phyloP scores from a whole-genome alignment of 257 asterid genomes.

The Ocimum tenuiflorum region DNA sequence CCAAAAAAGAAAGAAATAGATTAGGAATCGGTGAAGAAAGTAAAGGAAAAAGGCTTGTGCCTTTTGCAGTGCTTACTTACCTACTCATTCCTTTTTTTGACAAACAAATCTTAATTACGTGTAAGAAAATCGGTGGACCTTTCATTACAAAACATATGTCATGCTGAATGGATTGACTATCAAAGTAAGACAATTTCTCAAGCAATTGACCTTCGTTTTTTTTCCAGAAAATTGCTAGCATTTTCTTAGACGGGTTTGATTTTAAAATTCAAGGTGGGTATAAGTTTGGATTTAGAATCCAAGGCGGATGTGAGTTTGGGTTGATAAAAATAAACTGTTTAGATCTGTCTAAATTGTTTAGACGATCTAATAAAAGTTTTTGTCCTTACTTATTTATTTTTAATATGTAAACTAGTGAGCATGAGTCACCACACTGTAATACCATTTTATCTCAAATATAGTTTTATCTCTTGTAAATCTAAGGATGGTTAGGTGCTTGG shows the following conservation, averaged over 20 bases:
- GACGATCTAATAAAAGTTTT: too few species aligned
- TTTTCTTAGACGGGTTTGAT: too few species aligned
- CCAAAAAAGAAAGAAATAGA: not conserved
- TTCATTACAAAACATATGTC: too few species aligned
- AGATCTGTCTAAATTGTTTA: too few species aligned
- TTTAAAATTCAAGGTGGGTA: too few species aligned
- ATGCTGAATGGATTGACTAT: too few species aligned
- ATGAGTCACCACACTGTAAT: not conserved
- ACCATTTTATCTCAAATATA: not conserved
- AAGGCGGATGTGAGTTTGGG: too few species aligned
- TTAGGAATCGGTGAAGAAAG: slow-evolving; percentile 8
- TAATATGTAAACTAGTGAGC: not conserved
- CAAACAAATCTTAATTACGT: slow-evolving; percentile 12
- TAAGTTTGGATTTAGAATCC: too few species aligned
- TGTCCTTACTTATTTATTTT: too few species aligned
- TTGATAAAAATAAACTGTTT: too few species aligned
- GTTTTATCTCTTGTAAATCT: too few species aligned
- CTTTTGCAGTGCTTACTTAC: slow-evolving; percentile 33
- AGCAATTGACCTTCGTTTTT: not conserved
- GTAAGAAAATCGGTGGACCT: slow-evolving; percentile 4
- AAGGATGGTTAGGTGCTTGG: too few species aligned
- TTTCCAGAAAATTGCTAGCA: not conserved
- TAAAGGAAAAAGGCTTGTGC: not conserved
- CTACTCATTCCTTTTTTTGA: slow-evolving; percentile 32
- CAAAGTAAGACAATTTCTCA: slow-evolving; percentile 17